A percentile compares a stretch with the other conserved stretches of the same genome.
Conservation (phyloP, 169 alveolate genomes). For the Eimeria brunetti region DNA sequence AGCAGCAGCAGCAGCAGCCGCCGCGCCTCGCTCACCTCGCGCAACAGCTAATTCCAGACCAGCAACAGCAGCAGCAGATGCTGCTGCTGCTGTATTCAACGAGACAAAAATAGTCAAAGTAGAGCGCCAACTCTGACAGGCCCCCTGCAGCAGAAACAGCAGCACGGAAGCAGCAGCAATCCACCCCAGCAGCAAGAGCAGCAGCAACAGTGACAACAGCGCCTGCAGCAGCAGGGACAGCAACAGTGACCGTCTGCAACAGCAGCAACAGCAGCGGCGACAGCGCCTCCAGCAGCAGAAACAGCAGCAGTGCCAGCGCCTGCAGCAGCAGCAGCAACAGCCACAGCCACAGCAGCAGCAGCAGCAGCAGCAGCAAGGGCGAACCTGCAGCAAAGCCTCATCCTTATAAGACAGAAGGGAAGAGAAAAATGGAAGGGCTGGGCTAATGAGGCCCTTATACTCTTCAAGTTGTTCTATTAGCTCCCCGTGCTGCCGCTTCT, state of each 20-base stretch:
- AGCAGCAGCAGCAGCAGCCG: neutral
- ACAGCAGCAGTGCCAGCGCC: too few species aligned
- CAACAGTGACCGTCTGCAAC: too few species aligned
- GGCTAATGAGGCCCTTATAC: conserved; percentile 28
- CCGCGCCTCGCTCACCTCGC: conserved; percentile 18
- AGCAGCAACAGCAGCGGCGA: conserved; percentile 19
- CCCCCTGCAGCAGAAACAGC: neutral
- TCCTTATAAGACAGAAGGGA: conserved; percentile 66
- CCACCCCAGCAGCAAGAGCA: neutral
- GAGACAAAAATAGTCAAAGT: conserved; percentile 30
- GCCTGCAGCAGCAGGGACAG: neutral
- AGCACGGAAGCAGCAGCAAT: neutral
- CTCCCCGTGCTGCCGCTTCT: conserved; percentile 37
- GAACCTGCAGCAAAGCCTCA: conserved; percentile 61
- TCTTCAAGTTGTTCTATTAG: conserved; percentile 36
- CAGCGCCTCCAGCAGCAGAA: neutral
- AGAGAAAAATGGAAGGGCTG: conserved; percentile 66
- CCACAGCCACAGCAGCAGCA: too few species aligned
- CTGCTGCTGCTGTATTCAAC: conserved; percentile 41
- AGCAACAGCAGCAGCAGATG: conserved; percentile 60
- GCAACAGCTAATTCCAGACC: conserved; percentile 25
- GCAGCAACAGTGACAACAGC: conserved; percentile 2
- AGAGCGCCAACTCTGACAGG: conserved; percentile 55
- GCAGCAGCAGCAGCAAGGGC: conserved; percentile 19
- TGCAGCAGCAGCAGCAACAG: too few species aligned